Evolutionary conservation across 441 rosid species (phyloP), one percentile per base, ranked within the genome.

Genomic region (Pelargonium citronellum): DNA sequence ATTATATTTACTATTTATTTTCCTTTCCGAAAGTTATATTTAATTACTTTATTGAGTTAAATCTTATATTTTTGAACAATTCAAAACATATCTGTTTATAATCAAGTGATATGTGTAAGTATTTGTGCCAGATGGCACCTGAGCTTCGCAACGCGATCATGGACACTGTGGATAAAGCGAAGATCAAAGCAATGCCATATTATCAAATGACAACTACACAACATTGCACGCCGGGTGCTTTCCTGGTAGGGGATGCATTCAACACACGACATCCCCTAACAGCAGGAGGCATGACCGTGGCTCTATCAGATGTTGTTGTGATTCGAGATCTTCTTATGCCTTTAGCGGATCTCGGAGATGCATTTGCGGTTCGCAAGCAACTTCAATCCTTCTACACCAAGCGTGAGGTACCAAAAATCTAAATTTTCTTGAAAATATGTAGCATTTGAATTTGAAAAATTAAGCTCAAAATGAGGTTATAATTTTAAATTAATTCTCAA

Each of bases 181-280:
- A 67, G 74, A 70, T 75, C 5, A 70, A 58, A 39, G 16, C 74
- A 58, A 66, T 75, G 71, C 78, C 78, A 0, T 66, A 75, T 65
- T 57, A 70, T 37, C 66, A 70, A 19, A 75, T 75, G 74, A 70
- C 74, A 1, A 73, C 74, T 0, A 49, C 19, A 17, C 78, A 74
- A 60, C 63, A 70, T 27, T 67, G 67, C 12, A 70, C 74, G 8
- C 78, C 78, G 2, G 78, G 78, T 9, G 74, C 78, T 4, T 66
- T 75, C 60, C 67, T 75, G n/a, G 47, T 75, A 46, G 78, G 78
- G 49, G 78, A 75, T 16, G 78, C 78, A 0, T 75, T 75, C 51
- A 74, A 74, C 74, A 74, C 69, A 69, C 61, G 78, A 19, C 78
- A 74, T 58, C 78, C 78, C 5, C 15, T 74, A 20, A 70, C 73